A percentile compares a stretch with the other conserved stretches of the same genome.
These are phyloP conservation scores for Cajanus cajan DNA, from an alignment of 306 rosid species.

Conservation along the genomic window DNA sequence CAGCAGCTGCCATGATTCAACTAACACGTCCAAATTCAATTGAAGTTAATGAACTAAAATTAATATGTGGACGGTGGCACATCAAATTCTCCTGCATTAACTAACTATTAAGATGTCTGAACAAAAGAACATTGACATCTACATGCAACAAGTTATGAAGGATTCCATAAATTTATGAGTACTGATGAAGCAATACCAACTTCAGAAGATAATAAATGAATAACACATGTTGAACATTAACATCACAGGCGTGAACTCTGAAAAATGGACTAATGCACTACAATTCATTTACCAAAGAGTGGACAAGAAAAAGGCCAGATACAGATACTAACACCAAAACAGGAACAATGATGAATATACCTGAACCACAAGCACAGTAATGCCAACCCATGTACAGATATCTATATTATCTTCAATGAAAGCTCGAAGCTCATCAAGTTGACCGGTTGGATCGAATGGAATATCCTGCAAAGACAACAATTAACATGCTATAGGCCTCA, in stretches of 20 bases:
- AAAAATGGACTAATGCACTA: neutral
- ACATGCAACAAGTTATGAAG: neutral
- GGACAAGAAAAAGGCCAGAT: conserved; percentile 2
- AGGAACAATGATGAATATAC: conserved; percentile 42
- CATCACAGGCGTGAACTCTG: neutral
- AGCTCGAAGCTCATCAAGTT: conserved; percentile 57
- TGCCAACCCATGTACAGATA: conserved; percentile 78
- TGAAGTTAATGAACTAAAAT: neutral
- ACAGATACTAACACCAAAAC: conserved; percentile 6
- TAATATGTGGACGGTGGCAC: neutral
- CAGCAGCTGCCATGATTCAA: neutral
- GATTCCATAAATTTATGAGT: neutral
- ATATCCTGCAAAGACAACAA: conserved; percentile 65
- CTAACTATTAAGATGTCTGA: neutral
- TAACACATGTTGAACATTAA: neutral
- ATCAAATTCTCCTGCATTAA: neutral
- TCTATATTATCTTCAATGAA: conserved; percentile 72
- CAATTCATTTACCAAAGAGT: neutral
- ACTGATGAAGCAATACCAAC: neutral
- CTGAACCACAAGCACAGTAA: conserved; percentile 66
- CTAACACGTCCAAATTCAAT: neutral
- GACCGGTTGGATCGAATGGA: conserved; percentile 86
- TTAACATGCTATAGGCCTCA: neutral
- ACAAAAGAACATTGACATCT: neutral
- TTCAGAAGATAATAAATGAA: neutral